Evolutionary conservation across 75 land plant species (phyloP).

Genomic region (Pseudotsuga menziesii): DNA sequence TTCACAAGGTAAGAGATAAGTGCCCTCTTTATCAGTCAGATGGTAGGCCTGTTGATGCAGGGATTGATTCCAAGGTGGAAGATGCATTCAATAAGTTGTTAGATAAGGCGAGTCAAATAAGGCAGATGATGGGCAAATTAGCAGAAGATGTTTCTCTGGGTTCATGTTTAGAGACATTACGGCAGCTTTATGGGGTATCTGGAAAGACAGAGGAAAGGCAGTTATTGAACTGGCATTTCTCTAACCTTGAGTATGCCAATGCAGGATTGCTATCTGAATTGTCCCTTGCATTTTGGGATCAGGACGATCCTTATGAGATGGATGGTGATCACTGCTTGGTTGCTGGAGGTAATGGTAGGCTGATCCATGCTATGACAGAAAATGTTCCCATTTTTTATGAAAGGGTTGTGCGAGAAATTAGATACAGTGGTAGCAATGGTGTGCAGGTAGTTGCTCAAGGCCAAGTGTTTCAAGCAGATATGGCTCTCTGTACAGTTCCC

Average conservation of each 20-base stretch:
- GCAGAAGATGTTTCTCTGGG: conserved; percentile 66
- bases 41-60: conserved; percentile 54
- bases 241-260: conserved; percentile 92
- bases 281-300: conserved; percentile 88
- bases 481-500: conserved; percentile 84
- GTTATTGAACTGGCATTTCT: conserved; percentile 90
- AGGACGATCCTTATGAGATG: conserved; percentile 96
- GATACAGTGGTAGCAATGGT: conserved; percentile 62
- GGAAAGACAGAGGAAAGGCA: conserved; percentile 49
- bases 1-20: conserved; percentile 85
- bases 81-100: conserved; percentile 76
- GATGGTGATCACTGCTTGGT: conserved; percentile 93
- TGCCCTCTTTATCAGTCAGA: conserved; percentile 83
- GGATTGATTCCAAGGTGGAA: conserved; percentile 61
- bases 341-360: conserved; percentile 76
- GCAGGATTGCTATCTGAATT: conserved; percentile 74
- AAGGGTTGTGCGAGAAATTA: conserved; percentile 65
- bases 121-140: conserved; percentile 53
- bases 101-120: conserved; percentile 58
- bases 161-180: conserved; percentile 56
- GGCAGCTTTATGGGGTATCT: conserved; percentile 54
- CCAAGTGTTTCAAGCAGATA: conserved; percentile 78
- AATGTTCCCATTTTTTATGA: conserved; percentile 75
- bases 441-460: conserved; percentile 56
- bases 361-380: conserved; percentile 71